Evolutionary conservation across 345 rosid genomes (phyloP), one percentile per base, ranked within the genome.

Genomic region (Brassica incana): DNA sequence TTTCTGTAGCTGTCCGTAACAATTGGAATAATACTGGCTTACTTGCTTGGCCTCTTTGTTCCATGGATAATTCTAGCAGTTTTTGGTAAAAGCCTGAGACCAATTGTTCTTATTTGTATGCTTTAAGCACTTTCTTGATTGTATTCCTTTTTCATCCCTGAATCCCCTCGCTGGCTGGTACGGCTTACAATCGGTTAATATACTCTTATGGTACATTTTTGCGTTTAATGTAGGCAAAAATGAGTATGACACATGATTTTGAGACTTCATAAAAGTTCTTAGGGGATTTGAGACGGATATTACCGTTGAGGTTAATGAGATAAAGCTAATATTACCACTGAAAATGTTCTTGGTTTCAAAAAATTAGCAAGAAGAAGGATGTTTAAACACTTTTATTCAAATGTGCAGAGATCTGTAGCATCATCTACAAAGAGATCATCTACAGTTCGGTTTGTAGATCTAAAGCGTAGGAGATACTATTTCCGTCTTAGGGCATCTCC

Each of bases 101-200:
- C 36, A 6, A 23, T 16, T 60, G 48, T 59, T 60, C 8, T 12
- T 14, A 15, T 75, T 2, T 1, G 6, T 14, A 18, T 0, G 7
- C 11, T 67, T 30, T 72, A 30, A 20, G 67, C 43, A 11, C 27
- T 43, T 71, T 32, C 56, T 32, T 0, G 14, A 27, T 18, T 71
- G 4, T 77, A 5, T 71, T 72, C 5, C 56, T 95, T 95, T 85
- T 95, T 95, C 88, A 87, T 95, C 77, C 98, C 99, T 0, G 99
- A 95, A 82, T 95, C 99, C 79, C 98, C 99, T 83, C 90, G 99
- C 36, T 95, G 99, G 98, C 91, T 95, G 95, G 99, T 23, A 23
- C 25, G 25, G 25, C 25, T 23, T 23, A 23, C 25, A 23, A 23
- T 23, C 25, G 25, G 25, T 23, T 23, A 23, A 23, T 23, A 23